phyloP scores from a whole-genome alignment of 441 rosid species.

The Erodium texanum region DNA sequence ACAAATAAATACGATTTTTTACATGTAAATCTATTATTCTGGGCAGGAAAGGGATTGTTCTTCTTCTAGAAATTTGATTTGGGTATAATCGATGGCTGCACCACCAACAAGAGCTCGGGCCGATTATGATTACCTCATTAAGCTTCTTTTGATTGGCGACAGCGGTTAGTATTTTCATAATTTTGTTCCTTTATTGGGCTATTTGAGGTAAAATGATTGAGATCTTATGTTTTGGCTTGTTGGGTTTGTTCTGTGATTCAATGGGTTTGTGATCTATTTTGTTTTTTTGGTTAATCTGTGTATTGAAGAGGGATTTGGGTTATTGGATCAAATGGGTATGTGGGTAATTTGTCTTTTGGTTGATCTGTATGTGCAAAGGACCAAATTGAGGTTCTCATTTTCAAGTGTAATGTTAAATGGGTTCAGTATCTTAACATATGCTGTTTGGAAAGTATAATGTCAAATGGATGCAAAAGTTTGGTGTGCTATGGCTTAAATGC shows the following conservation, averaged over 20 bases:
- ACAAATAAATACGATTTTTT: not conserved
- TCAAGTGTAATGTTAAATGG: constrained; percentile 1
- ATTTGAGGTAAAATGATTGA: not conserved
- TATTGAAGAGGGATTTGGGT: not conserved
- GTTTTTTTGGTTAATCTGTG: not conserved
- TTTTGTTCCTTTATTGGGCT: not conserved
- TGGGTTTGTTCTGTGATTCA: constrained; percentile 3
- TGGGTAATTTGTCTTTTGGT: not conserved
- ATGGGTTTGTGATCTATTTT: constrained; percentile 1
- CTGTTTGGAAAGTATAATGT: not conserved
- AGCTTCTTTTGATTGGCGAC: constrained; percentile 48
- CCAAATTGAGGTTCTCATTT: not conserved
- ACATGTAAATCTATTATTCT: not conserved
- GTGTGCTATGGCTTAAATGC: not conserved
- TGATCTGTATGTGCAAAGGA: not conserved
- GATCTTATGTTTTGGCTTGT: not conserved
- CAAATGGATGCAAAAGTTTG: not conserved
- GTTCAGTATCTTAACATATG: not conserved
- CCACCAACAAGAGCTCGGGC: constrained; percentile 44
- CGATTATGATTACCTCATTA: constrained; percentile 47
- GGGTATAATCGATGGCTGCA: constrained; percentile 32
- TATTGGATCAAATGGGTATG: not conserved
- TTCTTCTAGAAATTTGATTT: not conserved
- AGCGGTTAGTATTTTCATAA: constrained; percentile 25
- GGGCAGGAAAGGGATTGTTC: not conserved